Percentiles rank a stretch among this genome's conserved stretches.
These are phyloP conservation scores for Zalaria sp. DNA, from an alignment of 2,329 filamentous ascomycete species.

Conservation along the genomic window DNA sequence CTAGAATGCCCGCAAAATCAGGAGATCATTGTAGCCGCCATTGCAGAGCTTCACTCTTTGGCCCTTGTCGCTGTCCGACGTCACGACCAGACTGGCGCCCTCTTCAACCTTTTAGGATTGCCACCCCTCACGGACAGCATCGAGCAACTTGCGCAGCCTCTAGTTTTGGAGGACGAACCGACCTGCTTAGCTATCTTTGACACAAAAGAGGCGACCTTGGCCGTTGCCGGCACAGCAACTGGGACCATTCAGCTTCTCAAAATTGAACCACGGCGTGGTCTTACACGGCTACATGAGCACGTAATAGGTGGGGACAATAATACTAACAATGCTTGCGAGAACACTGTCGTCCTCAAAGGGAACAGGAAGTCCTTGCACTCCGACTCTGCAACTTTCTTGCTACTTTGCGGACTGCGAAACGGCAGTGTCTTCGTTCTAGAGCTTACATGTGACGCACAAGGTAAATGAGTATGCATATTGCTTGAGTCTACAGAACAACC, in stretches of 20 bases:
- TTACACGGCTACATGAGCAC: slow-evolving; percentile 8
- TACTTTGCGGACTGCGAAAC: slow-evolving; percentile 23
- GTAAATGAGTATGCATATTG: neutral
- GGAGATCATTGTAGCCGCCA: slow-evolving; percentile 11
- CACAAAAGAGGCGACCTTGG: slow-evolving; percentile 8
- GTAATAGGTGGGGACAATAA: slow-evolving; percentile 4
- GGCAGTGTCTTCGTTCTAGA: slow-evolving; percentile 12
- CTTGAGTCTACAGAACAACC: too few relatives aligned
- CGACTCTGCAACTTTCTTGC: slow-evolving; percentile 5
- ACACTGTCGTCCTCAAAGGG: slow-evolving; percentile 10
- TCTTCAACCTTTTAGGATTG: too few relatives aligned
- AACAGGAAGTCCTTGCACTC: neutral
- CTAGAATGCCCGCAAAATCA: neutral
- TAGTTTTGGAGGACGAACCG: slow-evolving; percentile 13
- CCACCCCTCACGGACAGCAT: too few relatives aligned
- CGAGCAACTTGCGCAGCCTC: slow-evolving; percentile 1
- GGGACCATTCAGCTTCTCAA: slow-evolving; percentile 13
- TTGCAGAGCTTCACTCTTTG: slow-evolving; percentile 6
- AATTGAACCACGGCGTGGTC: slow-evolving; percentile 5
- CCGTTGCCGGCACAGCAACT: slow-evolving; percentile 18
- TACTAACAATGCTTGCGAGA: slow-evolving; percentile 14
- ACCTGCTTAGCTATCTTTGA: slow-evolving; percentile 20
- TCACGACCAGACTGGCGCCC: neutral
- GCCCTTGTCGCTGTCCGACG: slow-evolving; percentile 9
- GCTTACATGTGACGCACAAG: slow-evolving; percentile 1